Evolutionary conservation across 441 rosid genomes (phyloP).

Genomic region (Brassica hybrid): DNA sequence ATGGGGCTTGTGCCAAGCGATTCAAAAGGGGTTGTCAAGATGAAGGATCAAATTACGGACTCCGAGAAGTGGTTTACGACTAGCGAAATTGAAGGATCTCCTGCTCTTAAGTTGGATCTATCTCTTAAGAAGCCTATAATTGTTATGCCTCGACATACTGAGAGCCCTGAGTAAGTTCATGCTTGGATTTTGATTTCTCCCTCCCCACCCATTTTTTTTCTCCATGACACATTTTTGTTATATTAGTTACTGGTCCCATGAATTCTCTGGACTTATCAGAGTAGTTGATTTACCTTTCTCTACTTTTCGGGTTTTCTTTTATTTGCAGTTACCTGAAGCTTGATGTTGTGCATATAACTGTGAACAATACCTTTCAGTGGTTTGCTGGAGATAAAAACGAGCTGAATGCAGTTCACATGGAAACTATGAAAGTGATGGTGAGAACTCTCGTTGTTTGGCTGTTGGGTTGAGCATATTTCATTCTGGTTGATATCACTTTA

Average conservation of each 20-base stretch:
- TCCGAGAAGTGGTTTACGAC: constrained; percentile 92
- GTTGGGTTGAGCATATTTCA: constrained; percentile 23
- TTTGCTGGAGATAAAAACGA: constrained; percentile 78
- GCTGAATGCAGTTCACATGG: constrained; percentile 86
- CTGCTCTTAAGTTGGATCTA: constrained; percentile 91
- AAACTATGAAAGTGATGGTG: constrained; percentile 81
- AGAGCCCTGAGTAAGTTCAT: constrained; percentile 86
- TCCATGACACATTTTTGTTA: constrained; percentile 21
- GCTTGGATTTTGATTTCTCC: constrained; percentile 33
- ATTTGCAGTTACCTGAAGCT: constrained; percentile 90
- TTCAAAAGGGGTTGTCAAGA: constrained; percentile 74
- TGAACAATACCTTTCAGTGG: constrained; percentile 89
- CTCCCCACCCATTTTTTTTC: constrained; percentile 19
- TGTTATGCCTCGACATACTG: constrained; percentile 93
- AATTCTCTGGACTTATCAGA: constrained; percentile 19
- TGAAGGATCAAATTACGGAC: constrained; percentile 86
- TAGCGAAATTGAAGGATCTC: constrained; percentile 96
- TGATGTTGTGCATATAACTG: constrained; percentile 95
- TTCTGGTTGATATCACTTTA: constrained; percentile 28
- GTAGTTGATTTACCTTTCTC: constrained; percentile 28
- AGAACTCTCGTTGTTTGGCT: constrained; percentile 46
- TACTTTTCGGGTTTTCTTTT: constrained; percentile 25
- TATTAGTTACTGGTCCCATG: constrained; percentile 20
- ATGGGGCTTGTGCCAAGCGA: constrained; percentile 87
- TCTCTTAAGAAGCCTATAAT: constrained; percentile 95